A percentile compares a stretch with the other conserved stretches of the same genome.
Conservation (phyloP, 768 basidiomycete genomes). For the Auriscalpium orientale region DNA sequence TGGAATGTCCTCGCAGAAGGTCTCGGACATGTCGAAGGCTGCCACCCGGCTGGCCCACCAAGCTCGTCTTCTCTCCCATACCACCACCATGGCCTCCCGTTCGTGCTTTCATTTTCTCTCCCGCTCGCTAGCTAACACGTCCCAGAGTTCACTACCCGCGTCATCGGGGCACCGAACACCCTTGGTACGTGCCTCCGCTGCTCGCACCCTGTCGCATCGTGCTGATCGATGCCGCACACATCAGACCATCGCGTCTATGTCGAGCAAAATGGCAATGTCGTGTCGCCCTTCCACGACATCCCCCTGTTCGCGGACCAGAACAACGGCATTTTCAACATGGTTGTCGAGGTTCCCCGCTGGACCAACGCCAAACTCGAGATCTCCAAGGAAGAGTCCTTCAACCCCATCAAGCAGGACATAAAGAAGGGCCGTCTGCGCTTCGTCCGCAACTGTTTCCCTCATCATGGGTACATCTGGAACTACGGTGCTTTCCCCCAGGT, state of each 20-base stretch:
- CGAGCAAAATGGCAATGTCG: slow-evolving; percentile 79
- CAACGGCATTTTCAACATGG: slow-evolving; percentile 96
- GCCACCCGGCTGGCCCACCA: slow-evolving; percentile 53
- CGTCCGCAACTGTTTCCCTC: slow-evolving; percentile 99
- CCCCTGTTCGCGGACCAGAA: slow-evolving; percentile 95
- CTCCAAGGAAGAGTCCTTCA: slow-evolving; percentile 96
- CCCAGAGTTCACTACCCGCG: slow-evolving; percentile 64
- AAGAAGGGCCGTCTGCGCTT: slow-evolving; percentile 94
- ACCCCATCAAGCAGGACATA: slow-evolving; percentile 99
- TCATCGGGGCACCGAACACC: slow-evolving; percentile 87
- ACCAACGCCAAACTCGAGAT: slow-evolving; percentile 99
- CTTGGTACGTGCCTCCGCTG: slow-evolving; percentile 52
- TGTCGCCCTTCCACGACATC: slow-evolving; percentile 92
- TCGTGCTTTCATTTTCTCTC: slow-evolving; percentile 19
- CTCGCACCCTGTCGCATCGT: slow-evolving; percentile 12
- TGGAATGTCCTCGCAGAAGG: neutral
- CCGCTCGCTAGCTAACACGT: neutral
- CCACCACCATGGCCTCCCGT: slow-evolving; percentile 49
- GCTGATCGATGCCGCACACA: slow-evolving; percentile 12
- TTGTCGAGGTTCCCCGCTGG: slow-evolving; percentile 98
- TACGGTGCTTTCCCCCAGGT: slow-evolving; percentile 99
- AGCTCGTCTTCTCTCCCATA: slow-evolving; percentile 47
- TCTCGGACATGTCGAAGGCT: slow-evolving; percentile 4
- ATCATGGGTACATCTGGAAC: slow-evolving; percentile 99
- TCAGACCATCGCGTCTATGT: slow-evolving; percentile 93